Conservation (phyloP, 2,329 filamentous ascomycete genomes). For the Colletotrichum endophyticum region DNA sequence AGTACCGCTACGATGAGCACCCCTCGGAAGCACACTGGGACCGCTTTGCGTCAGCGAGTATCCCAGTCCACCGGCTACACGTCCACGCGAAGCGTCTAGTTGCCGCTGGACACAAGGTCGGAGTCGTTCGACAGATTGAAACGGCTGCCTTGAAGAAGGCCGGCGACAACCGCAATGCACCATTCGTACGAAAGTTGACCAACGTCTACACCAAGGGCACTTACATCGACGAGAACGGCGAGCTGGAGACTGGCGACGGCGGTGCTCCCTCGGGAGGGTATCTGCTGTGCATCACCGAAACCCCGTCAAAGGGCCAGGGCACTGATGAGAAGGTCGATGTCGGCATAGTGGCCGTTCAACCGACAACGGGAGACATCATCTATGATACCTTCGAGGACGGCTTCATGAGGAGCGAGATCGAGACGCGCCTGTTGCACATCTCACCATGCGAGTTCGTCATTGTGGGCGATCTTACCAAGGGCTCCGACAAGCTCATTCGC, state of each 20-base stretch:
- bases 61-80: constrained; percentile 87
- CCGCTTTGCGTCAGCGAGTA: constrained; percentile 93
- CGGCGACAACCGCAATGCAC: constrained; percentile 90
- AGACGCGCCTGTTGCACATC: constrained; percentile 93
- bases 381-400: constrained; percentile 97
- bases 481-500: constrained; percentile 89
- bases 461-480: constrained; percentile 86
- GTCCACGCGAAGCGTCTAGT: constrained; percentile 95
- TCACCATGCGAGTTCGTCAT: constrained; percentile 95
- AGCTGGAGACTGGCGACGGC: constrained; percentile 63
- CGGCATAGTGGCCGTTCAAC: constrained; percentile 92
- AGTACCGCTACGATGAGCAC: constrained; percentile 92
- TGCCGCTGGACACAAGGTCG: constrained; percentile 92
- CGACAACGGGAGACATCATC: constrained; percentile 92
- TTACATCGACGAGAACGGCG: constrained; percentile 92
- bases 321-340: constrained; percentile 94
- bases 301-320: constrained; percentile 75
- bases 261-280: constrained; percentile 77
- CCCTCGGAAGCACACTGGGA: constrained; percentile 90
- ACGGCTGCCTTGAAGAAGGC: constrained; percentile 95
- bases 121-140: constrained; percentile 91
- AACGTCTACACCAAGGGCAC: constrained; percentile 98
- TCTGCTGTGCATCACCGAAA: constrained; percentile 89
- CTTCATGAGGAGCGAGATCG: constrained; percentile 96
- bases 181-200: constrained; percentile 90